These are phyloP conservation scores for Sarcodon sp. DNA, from an alignment of 768 basidiomycete species.

Conservation along the genomic window DNA sequence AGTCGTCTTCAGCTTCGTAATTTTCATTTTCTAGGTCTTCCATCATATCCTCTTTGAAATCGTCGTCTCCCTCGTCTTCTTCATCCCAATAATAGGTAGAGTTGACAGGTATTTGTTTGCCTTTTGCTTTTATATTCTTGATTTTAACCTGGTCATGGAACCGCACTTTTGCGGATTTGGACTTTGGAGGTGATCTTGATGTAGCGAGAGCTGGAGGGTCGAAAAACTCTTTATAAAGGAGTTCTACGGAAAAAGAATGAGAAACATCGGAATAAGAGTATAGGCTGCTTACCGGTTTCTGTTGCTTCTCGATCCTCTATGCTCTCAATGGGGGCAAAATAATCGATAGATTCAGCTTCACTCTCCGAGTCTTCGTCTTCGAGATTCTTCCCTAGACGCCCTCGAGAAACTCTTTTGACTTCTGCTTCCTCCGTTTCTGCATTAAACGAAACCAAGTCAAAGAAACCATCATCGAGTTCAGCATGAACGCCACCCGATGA, in stretches of 20 bases:
- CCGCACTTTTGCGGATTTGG: conserved; percentile 36
- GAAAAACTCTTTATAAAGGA: conserved; percentile 74
- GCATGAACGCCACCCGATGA: conserved; percentile 19
- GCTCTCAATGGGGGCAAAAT: conserved; percentile 51
- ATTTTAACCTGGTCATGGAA: conserved; percentile 76
- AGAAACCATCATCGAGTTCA: conserved; percentile 82
- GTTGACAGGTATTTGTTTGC: conserved; percentile 47
- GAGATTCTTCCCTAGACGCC: conserved; percentile 38
- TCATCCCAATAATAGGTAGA: conserved; percentile 20
- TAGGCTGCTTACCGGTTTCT: conserved; percentile 23
- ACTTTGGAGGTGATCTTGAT: conserved; percentile 10
- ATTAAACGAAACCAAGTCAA: conserved; percentile 81
- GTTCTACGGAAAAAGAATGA: conserved; percentile 25
- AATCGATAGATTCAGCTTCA: conserved; percentile 36
- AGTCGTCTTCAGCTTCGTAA: conserved; percentile 8
- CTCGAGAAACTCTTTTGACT: conserved; percentile 44
- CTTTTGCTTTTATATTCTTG: conserved; percentile 65
- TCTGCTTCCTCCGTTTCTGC: conserved; percentile 73
- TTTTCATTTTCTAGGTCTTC: conserved; percentile 7
- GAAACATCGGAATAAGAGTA: not conserved
- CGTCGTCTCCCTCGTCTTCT: conserved; percentile 28
- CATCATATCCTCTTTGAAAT: conserved; percentile 14
- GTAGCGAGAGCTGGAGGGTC: conserved; percentile 29
- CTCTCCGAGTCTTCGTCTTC: conserved; percentile 43
- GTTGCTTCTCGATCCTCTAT: conserved; percentile 32